Evolutionary conservation across 352 stramenopile genomes (phyloP).

Genomic region (Globisporangium cylindrosporum): DNA sequence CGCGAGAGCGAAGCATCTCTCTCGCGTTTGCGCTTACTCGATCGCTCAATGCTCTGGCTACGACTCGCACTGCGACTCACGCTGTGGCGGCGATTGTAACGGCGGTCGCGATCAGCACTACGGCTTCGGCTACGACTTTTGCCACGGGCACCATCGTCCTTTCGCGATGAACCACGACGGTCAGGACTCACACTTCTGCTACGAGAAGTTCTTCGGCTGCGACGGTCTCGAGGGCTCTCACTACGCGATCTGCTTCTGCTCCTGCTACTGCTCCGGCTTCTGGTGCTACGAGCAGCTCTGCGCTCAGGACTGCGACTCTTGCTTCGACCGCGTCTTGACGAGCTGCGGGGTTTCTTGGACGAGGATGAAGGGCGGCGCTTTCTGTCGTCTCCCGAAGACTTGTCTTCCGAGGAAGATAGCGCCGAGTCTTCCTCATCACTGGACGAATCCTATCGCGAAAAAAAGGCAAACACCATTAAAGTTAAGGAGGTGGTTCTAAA

Average conservation of each 20-base stretch:
- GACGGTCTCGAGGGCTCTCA: constrained; percentile 9
- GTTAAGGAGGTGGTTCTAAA: not conserved
- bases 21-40: constrained; percentile 9
- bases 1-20: constrained; percentile 5
- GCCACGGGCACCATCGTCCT: not conserved
- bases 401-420: constrained; percentile 5
- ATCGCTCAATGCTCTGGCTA: not conserved
- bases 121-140: constrained; percentile 32
- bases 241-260: constrained; percentile 13
- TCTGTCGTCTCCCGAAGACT: constrained; percentile 1
- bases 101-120: constrained; percentile 17
- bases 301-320: constrained; percentile 14
- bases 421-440: constrained; percentile 29
- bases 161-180: constrained; percentile 7
- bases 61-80: constrained; percentile 25
- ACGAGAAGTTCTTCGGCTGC: constrained; percentile 7
- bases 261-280: constrained; percentile 6
- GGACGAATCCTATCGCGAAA: constrained; percentile 10
- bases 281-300: not conserved
- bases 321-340: constrained; percentile 14
- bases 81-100: constrained; percentile 11
- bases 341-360: constrained; percentile 15
- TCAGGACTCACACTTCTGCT: constrained; percentile 15
- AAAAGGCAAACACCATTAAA: not conserved
- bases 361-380: constrained; percentile 2